Evolutionary conservation across 805 yeast species (phyloP).

Genomic region (Kregervanrija delftensis): DNA sequence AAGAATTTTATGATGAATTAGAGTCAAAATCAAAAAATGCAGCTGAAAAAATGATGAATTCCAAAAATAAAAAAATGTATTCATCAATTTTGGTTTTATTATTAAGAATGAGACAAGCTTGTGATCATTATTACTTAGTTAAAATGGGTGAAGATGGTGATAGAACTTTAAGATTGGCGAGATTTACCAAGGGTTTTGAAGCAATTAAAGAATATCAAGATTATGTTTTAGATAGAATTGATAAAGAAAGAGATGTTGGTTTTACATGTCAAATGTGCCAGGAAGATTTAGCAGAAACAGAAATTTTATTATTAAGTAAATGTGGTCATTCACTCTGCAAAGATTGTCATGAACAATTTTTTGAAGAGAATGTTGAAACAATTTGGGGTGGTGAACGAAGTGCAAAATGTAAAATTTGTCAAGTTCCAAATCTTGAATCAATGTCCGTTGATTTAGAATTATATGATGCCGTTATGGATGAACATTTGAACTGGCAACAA

Average conservation of each 20-base stretch:
- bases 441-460: conserved; percentile 40
- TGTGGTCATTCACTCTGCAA: conserved; percentile 78
- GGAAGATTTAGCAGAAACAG: conserved; percentile 41
- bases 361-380: conserved; percentile 35
- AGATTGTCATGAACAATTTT: conserved; percentile 48
- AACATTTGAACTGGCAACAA: conserved; percentile 20
- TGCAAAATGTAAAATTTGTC: conserved; percentile 55
- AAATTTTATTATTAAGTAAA: conserved; percentile 38
- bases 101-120: conserved; percentile 78
- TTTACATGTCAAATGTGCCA: conserved; percentile 61
- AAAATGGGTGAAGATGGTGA: conserved; percentile 48
- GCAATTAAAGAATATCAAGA: conserved; percentile 16
- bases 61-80: conserved; percentile 26
- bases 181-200: conserved; percentile 25
- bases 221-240: conserved; percentile 28
- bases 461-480: conserved; percentile 40
- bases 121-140: conserved; percentile 72
- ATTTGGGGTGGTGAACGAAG: conserved; percentile 26
- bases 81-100: conserved; percentile 64
- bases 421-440: conserved; percentile 29
- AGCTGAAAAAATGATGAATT: conserved; percentile 40
- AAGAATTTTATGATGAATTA: conserved; percentile 47
- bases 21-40: conserved; percentile 47
- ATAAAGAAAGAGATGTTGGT: conserved; percentile 29
- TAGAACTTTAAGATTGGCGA: conserved; percentile 29